These are phyloP conservation scores for Pleodorina starrii DNA, from an alignment of 139 green algal species.

Conservation along the genomic window DNA sequence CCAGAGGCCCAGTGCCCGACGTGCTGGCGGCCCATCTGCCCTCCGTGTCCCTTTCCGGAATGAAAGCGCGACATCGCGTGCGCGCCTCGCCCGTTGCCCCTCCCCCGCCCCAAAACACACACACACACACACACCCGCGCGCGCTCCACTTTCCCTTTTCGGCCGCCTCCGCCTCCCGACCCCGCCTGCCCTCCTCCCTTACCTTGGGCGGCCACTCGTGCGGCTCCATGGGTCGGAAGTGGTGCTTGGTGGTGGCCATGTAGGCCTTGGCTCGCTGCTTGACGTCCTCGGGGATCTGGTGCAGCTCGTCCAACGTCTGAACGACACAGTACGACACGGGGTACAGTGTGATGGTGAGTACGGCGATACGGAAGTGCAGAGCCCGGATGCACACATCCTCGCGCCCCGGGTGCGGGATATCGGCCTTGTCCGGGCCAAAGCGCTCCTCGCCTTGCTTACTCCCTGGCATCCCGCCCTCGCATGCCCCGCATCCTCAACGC, in stretches of 20 bases:
- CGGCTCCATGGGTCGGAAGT: constrained; percentile 46
- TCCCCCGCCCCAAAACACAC: not conserved
- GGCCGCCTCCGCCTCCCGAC: not conserved
- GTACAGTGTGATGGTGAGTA: too few relatives aligned
- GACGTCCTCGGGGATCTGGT: constrained; percentile 40
- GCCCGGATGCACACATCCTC: too few relatives aligned
- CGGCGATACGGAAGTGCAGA: too few relatives aligned
- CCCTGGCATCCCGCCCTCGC: too few relatives aligned
- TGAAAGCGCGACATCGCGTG: too few relatives aligned
- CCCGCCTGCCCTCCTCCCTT: not conserved
- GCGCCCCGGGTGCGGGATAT: too few relatives aligned
- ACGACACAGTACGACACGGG: not conserved
- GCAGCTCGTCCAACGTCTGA: constrained; percentile 40
- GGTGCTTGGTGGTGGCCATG: constrained; percentile 37
- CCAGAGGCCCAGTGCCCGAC: too few relatives aligned
- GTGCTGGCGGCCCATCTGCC: too few relatives aligned
- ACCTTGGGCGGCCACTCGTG: constrained; percentile 51
- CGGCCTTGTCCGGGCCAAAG: too few relatives aligned
- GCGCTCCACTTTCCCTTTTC: not conserved
- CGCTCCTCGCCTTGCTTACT: too few relatives aligned
- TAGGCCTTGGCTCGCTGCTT: constrained; percentile 9
- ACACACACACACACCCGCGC: not conserved
- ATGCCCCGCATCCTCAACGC: too few relatives aligned
- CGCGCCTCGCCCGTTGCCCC: not conserved
- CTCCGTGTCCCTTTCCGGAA: too few relatives aligned